Percentiles rank a stretch among this genome's conserved stretches.
Evolutionary conservation across 148 eudicot species (phyloP).

Genomic region (Silene conica): DNA sequence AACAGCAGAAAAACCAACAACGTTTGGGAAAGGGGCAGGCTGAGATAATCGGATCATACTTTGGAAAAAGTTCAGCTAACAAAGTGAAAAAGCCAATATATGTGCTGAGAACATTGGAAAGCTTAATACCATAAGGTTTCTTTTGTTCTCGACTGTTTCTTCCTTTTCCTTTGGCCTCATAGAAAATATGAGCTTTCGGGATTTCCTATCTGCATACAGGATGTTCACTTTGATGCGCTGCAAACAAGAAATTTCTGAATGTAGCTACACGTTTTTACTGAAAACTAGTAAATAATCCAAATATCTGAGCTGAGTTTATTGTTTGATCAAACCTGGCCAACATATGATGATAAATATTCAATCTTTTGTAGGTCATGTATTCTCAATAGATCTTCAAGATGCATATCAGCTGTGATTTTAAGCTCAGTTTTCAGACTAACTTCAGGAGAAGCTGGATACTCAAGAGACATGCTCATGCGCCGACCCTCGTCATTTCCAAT

Average conservation of each 20-base stretch:
- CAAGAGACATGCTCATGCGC: conserved; percentile 28
- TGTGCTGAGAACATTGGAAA: not conserved
- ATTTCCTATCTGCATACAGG: conserved; percentile 60
- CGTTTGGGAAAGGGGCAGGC: too few relatives aligned
- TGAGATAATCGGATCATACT: too few relatives aligned
- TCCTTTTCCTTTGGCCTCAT: conserved; percentile 71
- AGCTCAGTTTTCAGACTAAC: conserved; percentile 30
- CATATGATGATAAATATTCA: conserved; percentile 69
- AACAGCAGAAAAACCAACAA: not conserved
- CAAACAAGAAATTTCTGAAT: conserved; percentile 15
- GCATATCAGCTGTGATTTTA: conserved; percentile 57
- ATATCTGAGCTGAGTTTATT: not conserved
- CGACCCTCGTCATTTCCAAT: conserved; percentile 47
- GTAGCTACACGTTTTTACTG: not conserved
- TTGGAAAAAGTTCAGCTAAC: not conserved
- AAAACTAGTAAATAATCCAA: not conserved
- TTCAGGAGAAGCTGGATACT: conserved; percentile 30
- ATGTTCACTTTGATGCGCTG: conserved; percentile 73
- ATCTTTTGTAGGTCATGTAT: conserved; percentile 85
- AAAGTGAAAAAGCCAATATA: not conserved
- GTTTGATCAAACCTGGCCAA: conserved; percentile 74
- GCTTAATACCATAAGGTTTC: conserved; percentile 70
- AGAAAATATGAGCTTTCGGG: conserved; percentile 76
- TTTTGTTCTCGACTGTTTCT: conserved; percentile 64
- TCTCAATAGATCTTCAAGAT: conserved; percentile 76